Base-by-base conservation (phyloP, 441 rosid species). In the Erodium moschatum region DNA sequence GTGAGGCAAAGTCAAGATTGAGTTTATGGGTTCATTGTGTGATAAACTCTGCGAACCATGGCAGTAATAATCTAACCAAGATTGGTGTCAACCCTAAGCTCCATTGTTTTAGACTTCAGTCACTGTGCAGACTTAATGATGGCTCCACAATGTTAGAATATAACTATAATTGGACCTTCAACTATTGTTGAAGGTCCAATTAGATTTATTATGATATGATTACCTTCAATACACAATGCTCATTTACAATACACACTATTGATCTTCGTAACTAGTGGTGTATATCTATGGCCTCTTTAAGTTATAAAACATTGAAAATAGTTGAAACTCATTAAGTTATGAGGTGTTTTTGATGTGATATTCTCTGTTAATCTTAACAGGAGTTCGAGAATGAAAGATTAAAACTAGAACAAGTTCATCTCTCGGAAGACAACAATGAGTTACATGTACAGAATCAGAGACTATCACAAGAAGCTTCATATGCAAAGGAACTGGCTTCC, bases 401-500 rank as follows among this genome's bases (percentile, higher is more conserved):
- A 60, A 95, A 89, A 84, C 74, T 84, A 19, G 96, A 86, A 72
- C 89, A 82, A 46, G 89, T 89, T 70, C 91, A 86, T 73, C 83
- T 82, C 69, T 85, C 89, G 46, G 99, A 95, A 73, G 95, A 95
- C 70, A 90, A 84, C 71, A 89, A 92, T 71, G 97, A 96, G 50
- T 77, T 95, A 65, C 85, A 66, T 67, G 89, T 86, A 71, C 95
- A 90, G 77, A 92, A 92, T 70, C 89, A 87, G 71, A 95, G 90
- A 78, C 75, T 95, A 64, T 87, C 90, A 56, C 98, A 92, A 83
- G 99, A 95, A 83, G 95, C 98, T 82, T 86, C 90, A 67, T 95
- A 95, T 68, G 97, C 98, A 0, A 92, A 92, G 81, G 98, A 95
- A 81, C 76, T 95, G 77, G 99, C 99, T 0, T 90, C 99, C 66